Conservation (phyloP, 352 stramenopile species). For the Globisporangium nunn region DNA sequence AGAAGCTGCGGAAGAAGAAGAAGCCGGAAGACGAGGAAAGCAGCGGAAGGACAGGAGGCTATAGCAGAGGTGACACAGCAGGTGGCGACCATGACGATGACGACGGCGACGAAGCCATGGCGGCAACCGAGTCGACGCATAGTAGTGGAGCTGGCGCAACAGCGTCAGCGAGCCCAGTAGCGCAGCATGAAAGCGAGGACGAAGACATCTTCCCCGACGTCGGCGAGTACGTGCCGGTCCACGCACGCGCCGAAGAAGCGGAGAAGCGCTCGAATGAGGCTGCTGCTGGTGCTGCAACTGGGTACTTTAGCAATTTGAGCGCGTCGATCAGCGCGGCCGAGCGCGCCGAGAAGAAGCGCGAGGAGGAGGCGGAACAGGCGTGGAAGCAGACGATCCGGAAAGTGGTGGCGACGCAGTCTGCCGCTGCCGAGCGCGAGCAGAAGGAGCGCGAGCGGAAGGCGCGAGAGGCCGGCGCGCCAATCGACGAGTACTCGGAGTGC, state of each 20-base stretch:
- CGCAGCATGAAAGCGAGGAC: conserved; percentile 30
- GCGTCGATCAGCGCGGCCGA: conserved; percentile 57
- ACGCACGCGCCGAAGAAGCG: conserved; percentile 24
- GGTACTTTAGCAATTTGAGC: conserved; percentile 69
- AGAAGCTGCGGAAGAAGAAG: conserved; percentile 48
- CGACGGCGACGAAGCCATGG: background rate
- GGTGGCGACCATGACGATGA: conserved; percentile 1
- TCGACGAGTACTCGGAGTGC: conserved; percentile 62
- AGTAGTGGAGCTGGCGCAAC: background rate
- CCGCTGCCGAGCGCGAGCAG: conserved; percentile 28
- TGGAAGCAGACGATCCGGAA: conserved; percentile 61
- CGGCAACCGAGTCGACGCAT: background rate
- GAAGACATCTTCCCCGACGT: conserved; percentile 76
- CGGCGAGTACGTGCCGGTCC: conserved; percentile 61
- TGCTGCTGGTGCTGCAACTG: background rate
- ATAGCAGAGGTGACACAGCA: too few relatives aligned
- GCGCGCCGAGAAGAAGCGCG: conserved; percentile 27
- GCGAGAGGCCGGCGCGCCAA: conserved; percentile 16
- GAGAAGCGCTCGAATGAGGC: conserved; percentile 2
- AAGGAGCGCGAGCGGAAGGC: conserved; percentile 14
- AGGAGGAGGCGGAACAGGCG: conserved; percentile 32
- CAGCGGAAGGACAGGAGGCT: background rate
- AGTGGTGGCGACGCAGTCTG: conserved; percentile 37
- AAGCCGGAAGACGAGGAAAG: conserved; percentile 3
- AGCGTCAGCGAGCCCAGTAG: background rate